phyloP scores from a whole-genome alignment of 805 yeast genomes.

The Cyberlindnera samutprakarnensis region DNA sequence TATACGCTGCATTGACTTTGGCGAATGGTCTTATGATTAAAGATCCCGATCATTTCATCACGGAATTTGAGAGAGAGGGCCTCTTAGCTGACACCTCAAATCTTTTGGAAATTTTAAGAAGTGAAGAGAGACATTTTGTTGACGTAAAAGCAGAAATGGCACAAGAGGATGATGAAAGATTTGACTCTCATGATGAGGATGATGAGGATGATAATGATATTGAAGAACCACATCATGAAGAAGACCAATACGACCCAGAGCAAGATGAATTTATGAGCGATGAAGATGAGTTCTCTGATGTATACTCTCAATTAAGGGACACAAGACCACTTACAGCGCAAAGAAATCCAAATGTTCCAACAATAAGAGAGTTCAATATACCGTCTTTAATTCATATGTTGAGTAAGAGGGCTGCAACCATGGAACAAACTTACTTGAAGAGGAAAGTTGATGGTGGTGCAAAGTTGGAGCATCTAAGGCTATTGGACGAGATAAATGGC shows the following conservation, averaged over 20 bases:
- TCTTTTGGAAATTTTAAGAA: constrained; percentile 24
- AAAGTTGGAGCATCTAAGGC: constrained; percentile 21
- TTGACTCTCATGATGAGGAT: constrained; percentile 6
- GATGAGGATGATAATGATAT: constrained; percentile 2
- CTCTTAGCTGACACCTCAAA: constrained; percentile 42
- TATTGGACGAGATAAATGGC: constrained; percentile 20
- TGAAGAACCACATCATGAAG: constrained; percentile 15
- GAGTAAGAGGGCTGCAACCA: constrained; percentile 14
- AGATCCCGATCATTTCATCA: constrained; percentile 36
- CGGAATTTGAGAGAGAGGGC: constrained; percentile 64
- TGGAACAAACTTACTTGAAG: constrained; percentile 24
- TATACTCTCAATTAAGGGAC: neutral
- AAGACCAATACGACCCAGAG: constrained; percentile 16
- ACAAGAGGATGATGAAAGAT: constrained; percentile 21
- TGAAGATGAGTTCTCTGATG: constrained; percentile 3
- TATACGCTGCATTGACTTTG: constrained; percentile 45
- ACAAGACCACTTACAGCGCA: too few species aligned
- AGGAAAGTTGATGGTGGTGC: constrained; percentile 19
- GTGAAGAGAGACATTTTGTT: constrained; percentile 8
- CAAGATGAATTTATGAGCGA: constrained; percentile 4
- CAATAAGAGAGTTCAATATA: constrained; percentile 7
- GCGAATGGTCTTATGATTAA: constrained; percentile 36
- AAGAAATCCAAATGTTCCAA: neutral
- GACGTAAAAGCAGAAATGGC: constrained; percentile 6
- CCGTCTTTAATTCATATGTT: constrained; percentile 7